phyloP scores from a whole-genome alignment of 345 rosid genomes.

The Odontarrhena argentea region DNA sequence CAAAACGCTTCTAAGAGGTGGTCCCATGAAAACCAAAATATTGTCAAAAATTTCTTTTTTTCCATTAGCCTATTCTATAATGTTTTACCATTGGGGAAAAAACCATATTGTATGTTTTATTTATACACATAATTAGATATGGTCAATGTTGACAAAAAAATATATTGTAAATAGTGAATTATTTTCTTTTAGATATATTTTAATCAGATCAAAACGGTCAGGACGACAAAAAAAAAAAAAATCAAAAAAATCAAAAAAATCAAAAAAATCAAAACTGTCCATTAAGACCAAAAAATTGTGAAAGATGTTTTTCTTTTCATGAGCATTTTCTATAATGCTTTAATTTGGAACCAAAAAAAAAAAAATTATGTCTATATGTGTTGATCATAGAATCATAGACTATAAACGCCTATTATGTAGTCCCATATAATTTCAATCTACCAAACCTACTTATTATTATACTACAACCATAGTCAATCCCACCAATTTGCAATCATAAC shows the following conservation, averaged over 20 bases:
- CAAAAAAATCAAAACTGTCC: too few relatives aligned
- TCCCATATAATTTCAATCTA: constrained; percentile 11
- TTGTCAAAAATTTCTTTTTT: neutral
- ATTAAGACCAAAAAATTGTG: too few relatives aligned
- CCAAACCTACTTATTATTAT: constrained; percentile 7
- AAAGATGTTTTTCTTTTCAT: too few relatives aligned
- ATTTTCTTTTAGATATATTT: neutral
- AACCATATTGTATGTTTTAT: neutral
- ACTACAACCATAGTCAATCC: neutral
- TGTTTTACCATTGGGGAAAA: neutral
- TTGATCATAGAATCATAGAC: too few relatives aligned
- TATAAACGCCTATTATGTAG: neutral
- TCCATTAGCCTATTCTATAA: neutral
- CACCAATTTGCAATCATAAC: neutral
- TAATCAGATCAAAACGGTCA: too few relatives aligned
- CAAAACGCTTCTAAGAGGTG: constrained; percentile 17
- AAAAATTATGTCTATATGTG: too few relatives aligned
- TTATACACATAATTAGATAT: too few relatives aligned
- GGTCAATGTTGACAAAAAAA: too few relatives aligned
- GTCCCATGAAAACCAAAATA: constrained; percentile 10
- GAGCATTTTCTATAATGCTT: too few relatives aligned
- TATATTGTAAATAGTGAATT: neutral
- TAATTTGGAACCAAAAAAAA: too few relatives aligned
- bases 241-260: too few relatives aligned
- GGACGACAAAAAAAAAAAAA: too few relatives aligned